phyloP scores from a whole-genome alignment of 805 yeast genomes.

The Priceomyces fermenticarens region DNA sequence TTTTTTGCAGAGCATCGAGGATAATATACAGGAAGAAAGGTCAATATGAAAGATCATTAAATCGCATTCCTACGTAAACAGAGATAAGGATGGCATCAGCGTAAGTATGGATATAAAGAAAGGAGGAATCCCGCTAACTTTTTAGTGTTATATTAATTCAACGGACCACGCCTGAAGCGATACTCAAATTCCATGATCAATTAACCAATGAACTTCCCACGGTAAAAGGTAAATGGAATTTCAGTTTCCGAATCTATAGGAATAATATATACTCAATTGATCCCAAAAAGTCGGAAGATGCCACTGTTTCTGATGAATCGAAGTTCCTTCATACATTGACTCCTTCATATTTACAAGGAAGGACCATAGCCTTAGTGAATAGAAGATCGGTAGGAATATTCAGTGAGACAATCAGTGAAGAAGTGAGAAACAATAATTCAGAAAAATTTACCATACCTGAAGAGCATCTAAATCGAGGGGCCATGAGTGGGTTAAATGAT shows the following conservation, averaged over 20 bases:
- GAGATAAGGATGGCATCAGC: constrained; percentile 30
- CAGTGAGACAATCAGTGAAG: constrained; percentile 34
- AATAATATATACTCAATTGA: constrained; percentile 57
- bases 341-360: constrained; percentile 47
- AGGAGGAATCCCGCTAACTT: constrained; percentile 4
- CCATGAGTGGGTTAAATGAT: constrained; percentile 55
- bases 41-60: neutral
- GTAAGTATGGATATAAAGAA: constrained; percentile 20
- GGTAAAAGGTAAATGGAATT: constrained; percentile 61
- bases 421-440: constrained; percentile 12
- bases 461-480: constrained; percentile 45
- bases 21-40: neutral
- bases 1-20: neutral
- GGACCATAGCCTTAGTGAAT: constrained; percentile 49
- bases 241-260: constrained; percentile 64
- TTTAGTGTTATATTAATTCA: constrained; percentile 36
- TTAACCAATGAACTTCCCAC: constrained; percentile 66
- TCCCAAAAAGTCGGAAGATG: constrained; percentile 27
- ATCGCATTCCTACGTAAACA: neutral
- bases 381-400: constrained; percentile 36
- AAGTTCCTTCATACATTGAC: constrained; percentile 49
- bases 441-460: constrained; percentile 29
- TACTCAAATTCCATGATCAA: constrained; percentile 67
- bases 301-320: constrained; percentile 31
- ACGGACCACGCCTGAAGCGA: constrained; percentile 53